phyloP scores from a whole-genome alignment of 202 grass and related monocot genomes.

The Musa balbisiana region DNA sequence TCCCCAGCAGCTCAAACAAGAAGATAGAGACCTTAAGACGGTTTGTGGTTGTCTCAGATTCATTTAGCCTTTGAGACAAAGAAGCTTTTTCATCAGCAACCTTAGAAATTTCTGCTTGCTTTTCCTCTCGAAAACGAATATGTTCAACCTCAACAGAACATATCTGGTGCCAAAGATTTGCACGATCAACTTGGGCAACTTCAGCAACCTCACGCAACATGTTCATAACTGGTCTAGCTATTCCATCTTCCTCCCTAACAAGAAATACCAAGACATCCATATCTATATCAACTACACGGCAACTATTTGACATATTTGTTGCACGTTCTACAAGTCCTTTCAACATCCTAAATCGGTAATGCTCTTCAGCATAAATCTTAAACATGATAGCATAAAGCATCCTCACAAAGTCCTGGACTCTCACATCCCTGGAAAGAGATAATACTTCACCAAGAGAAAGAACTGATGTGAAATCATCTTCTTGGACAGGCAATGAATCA shows the following conservation, averaged over 20 bases:
- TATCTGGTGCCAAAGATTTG: constrained; percentile 88
- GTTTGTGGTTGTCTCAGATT: constrained; percentile 42
- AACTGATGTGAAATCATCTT: constrained; percentile 84
- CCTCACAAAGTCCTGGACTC: constrained; percentile 68
- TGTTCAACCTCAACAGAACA: constrained; percentile 79
- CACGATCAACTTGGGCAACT: constrained; percentile 78
- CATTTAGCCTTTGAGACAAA: constrained; percentile 39
- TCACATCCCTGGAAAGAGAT: constrained; percentile 54
- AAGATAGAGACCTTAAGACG: constrained; percentile 49
- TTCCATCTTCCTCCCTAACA: constrained; percentile 64
- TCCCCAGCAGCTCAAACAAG: constrained; percentile 18
- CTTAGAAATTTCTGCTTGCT: constrained; percentile 52
- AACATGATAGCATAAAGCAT: constrained; percentile 91
- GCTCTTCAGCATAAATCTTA: constrained; percentile 68
- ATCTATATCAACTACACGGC: constrained; percentile 70
- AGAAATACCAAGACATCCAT: constrained; percentile 92
- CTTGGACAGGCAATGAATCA: constrained; percentile 43
- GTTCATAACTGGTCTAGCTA: constrained; percentile 66
- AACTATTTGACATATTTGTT: constrained; percentile 73
- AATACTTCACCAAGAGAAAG: constrained; percentile 84
- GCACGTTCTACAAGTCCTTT: constrained; percentile 82
- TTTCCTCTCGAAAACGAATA: constrained; percentile 64
- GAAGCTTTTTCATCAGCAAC: constrained; percentile 52
- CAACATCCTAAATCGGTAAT: constrained; percentile 82
- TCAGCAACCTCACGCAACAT: constrained; percentile 76